Percentiles rank a stretch among this genome's conserved stretches.
Evolutionary conservation across 768 basidiomycete genomes (phyloP).

Genomic region (Lentinula sp.): DNA sequence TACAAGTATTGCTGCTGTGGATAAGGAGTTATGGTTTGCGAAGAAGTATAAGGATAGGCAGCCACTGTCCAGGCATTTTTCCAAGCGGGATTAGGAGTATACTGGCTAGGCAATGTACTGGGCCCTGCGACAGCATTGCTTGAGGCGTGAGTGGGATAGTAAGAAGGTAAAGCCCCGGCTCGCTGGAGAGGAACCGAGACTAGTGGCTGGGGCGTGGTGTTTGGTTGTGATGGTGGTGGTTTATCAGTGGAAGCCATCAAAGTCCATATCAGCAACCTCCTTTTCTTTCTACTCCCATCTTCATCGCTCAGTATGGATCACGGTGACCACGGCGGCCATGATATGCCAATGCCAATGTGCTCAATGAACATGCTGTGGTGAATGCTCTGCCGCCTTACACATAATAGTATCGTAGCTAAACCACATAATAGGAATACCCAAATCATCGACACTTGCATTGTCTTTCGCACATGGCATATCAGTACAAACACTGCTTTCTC

Average conservation of each 20-base stretch:
- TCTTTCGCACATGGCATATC: slow-evolving; percentile 79
- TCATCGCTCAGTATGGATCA: slow-evolving; percentile 30
- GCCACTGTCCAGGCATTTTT: slow-evolving; percentile 5
- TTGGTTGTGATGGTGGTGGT: neutral
- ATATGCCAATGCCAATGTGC: slow-evolving; percentile 49
- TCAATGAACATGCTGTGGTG: slow-evolving; percentile 82
- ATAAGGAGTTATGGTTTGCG: slow-evolving; percentile 4
- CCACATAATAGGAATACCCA: slow-evolving; percentile 58
- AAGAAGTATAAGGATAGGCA: slow-evolving; percentile 5
- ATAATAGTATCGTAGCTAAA: neutral
- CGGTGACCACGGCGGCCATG: slow-evolving; percentile 37
- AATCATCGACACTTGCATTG: slow-evolving; percentile 73
- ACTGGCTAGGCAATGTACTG: neutral
- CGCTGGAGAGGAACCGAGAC: neutral
- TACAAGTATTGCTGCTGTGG: slow-evolving; percentile 7
- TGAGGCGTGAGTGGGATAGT: neutral
- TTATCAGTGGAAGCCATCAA: slow-evolving; percentile 1
- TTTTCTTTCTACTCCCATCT: slow-evolving; percentile 1
- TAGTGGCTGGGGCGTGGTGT: neutral
- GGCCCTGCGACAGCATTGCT: neutral
- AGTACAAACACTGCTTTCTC: slow-evolving; percentile 47
- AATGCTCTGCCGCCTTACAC: slow-evolving; percentile 6
- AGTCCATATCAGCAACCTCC: neutral
- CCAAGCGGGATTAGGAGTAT: neutral
- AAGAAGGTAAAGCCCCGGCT: neutral